phyloP scores from a whole-genome alignment of 2,329 filamentous ascomycete genomes.

The Ambrosiella cleistominuta region DNA sequence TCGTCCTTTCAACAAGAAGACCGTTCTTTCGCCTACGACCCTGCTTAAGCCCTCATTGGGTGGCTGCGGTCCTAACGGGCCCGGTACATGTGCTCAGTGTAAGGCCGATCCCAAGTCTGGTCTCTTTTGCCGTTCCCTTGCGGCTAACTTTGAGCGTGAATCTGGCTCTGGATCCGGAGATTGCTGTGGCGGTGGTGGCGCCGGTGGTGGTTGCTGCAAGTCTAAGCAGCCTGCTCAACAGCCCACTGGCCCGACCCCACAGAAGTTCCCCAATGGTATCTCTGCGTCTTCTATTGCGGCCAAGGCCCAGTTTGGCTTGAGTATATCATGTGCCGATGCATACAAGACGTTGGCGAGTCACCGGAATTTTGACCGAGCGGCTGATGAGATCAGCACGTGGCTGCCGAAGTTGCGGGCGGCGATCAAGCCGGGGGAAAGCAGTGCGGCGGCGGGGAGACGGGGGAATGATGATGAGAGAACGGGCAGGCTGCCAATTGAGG shows the following conservation, averaged over 20 bases:
- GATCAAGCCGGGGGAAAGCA: slow-evolving; percentile 17
- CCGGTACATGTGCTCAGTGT: slow-evolving; percentile 65
- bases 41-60: slow-evolving; percentile 16
- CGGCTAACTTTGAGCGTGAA: slow-evolving; percentile 40
- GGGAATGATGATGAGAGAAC: slow-evolving; percentile 12
- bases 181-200: slow-evolving; percentile 46
- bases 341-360: slow-evolving; percentile 66
- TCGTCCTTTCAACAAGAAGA: slow-evolving; percentile 19
- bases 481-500: slow-evolving; percentile 47
- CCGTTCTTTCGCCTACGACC: slow-evolving; percentile 15
- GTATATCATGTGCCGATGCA: slow-evolving; percentile 56
- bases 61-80: slow-evolving; percentile 47
- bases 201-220: slow-evolving; percentile 47
- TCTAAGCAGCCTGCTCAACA: slow-evolving; percentile 18
- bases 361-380: slow-evolving; percentile 56
- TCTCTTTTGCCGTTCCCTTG: slow-evolving; percentile 66
- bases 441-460: slow-evolving; percentile 7
- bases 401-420: slow-evolving; percentile 53
- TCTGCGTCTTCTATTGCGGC: slow-evolving; percentile 13
- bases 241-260: slow-evolving; percentile 16
- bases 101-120: slow-evolving; percentile 61
- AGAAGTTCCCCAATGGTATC: neutral
- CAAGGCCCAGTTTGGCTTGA: slow-evolving; percentile 29
- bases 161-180: slow-evolving; percentile 25
- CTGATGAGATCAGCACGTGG: slow-evolving; percentile 59